Conservation (phyloP, 305 asterid genomes). For the Coffea humblotiana region DNA sequence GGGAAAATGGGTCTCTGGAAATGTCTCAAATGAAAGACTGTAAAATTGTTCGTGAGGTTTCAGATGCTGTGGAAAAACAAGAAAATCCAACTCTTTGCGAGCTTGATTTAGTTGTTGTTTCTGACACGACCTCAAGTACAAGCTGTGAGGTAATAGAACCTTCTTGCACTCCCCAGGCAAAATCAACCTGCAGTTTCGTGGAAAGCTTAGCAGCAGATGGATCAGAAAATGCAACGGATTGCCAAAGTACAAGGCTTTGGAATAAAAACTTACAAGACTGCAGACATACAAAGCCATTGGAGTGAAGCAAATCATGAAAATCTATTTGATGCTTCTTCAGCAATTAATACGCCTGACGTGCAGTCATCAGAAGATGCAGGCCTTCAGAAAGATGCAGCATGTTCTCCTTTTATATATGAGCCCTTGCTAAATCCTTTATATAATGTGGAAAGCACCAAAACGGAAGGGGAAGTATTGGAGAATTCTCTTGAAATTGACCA, state of each 20-base stretch:
- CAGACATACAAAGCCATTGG: background rate
- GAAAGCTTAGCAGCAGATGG: constrained; percentile 5
- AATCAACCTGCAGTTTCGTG: constrained; percentile 1
- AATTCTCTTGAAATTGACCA: constrained; percentile 16
- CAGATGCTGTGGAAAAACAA: constrained; percentile 16
- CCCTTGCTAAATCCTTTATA: constrained; percentile 18
- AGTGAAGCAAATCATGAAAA: constrained; percentile 7
- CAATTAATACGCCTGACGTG: constrained; percentile 15
- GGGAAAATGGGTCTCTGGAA: constrained; percentile 13
- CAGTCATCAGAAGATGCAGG: constrained; percentile 17
- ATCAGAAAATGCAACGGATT: constrained; percentile 8
- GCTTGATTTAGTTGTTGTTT: constrained; percentile 13
- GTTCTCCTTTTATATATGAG: constrained; percentile 17
- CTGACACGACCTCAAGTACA: constrained; percentile 12
- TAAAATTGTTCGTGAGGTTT: constrained; percentile 10
- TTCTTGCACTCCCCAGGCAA: constrained; percentile 10
- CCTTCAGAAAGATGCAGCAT: constrained; percentile 19
- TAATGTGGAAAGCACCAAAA: constrained; percentile 14
- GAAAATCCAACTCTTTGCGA: constrained; percentile 13
- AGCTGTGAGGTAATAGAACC: constrained; percentile 8
- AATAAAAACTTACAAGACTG: constrained; percentile 13
- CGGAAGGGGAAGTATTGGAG: constrained; percentile 7
- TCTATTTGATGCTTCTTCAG: constrained; percentile 17
- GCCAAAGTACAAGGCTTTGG: constrained; percentile 20
- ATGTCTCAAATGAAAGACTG: constrained; percentile 10